A percentile compares a stretch with the other conserved stretches of the same genome.
phyloP scores from a whole-genome alignment of 176 grass and related monocot genomes.

The Eremochloa ophiuroides region DNA sequence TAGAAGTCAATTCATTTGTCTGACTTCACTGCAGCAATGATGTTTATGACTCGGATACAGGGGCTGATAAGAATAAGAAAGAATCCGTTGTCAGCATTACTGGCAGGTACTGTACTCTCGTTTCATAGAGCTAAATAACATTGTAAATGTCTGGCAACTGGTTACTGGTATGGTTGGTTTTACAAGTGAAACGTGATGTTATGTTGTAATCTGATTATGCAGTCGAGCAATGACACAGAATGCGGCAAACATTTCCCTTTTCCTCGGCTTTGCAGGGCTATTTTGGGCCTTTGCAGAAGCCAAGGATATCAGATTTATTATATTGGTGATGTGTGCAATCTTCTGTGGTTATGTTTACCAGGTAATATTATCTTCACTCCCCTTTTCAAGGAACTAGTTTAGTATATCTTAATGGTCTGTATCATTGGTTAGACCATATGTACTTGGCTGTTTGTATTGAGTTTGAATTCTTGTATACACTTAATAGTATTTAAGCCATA shows the following conservation, averaged over 20 bases:
- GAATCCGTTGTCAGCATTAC: conserved; percentile 85
- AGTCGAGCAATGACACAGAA: conserved; percentile 54
- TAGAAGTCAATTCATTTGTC: neutral
- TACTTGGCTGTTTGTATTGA: neutral
- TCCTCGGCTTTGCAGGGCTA: conserved; percentile 56
- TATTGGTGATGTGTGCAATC: conserved; percentile 68
- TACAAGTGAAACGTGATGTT: neutral
- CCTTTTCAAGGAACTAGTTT: neutral
- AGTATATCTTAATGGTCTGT: neutral
- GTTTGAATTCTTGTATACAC: neutral
- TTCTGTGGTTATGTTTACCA: conserved; percentile 90
- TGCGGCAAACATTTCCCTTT: conserved; percentile 63
- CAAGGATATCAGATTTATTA: conserved; percentile 58
- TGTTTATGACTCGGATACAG: conserved; percentile 81
- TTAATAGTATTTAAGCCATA: neutral
- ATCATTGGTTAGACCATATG: neutral
- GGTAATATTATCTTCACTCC: conserved; percentile 30
- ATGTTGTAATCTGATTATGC: conserved; percentile 13
- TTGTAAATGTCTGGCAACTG: neutral
- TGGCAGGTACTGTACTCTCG: conserved; percentile 54
- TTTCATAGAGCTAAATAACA: neutral
- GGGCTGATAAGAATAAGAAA: conserved; percentile 81
- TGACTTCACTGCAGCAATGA: conserved; percentile 67
- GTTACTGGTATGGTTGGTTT: neutral
- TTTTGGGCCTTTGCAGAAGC: conserved; percentile 72